Evolutionary conservation across 129 eudicot species (phyloP).

Genomic region (Pulicaria dysenterica): DNA sequence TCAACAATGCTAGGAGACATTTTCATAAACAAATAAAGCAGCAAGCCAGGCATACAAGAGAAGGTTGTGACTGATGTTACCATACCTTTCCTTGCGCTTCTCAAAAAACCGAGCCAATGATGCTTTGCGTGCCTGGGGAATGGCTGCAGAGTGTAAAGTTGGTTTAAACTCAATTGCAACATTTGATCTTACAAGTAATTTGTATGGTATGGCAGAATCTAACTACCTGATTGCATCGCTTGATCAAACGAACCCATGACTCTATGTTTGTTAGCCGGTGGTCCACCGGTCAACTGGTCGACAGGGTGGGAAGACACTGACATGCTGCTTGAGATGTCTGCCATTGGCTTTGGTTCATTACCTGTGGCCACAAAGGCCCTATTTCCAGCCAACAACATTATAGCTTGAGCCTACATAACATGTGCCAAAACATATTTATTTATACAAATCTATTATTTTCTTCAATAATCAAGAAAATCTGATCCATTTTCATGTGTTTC

Average conservation of each 20-base stretch:
- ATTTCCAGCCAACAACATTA: conserved; percentile 66
- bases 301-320: conserved; percentile 60
- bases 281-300: conserved; percentile 36
- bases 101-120: conserved; percentile 74
- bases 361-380: conserved; percentile 25
- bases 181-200: conserved; percentile 5
- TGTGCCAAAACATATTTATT: not conserved
- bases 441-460: too few relatives aligned
- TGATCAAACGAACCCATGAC: conserved; percentile 37
- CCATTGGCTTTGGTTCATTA: conserved; percentile 41
- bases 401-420: conserved; percentile 68
- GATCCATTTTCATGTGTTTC: too few relatives aligned
- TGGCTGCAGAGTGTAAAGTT: conserved; percentile 51
- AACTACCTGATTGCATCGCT: conserved; percentile 32
- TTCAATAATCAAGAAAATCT: too few relatives aligned
- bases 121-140: conserved; percentile 80
- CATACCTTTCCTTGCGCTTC: conserved; percentile 84
- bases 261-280: conserved; percentile 29
- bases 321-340: conserved; percentile 47
- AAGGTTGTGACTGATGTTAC: not conserved
- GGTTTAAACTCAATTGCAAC: conserved; percentile 23
- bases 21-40: not conserved
- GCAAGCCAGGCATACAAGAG: too few relatives aligned
- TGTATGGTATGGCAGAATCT: not conserved
- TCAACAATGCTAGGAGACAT: not conserved